phyloP scores from a whole-genome alignment of 768 basidiomycete species.

The Phlebiopsis flavidoalba region DNA sequence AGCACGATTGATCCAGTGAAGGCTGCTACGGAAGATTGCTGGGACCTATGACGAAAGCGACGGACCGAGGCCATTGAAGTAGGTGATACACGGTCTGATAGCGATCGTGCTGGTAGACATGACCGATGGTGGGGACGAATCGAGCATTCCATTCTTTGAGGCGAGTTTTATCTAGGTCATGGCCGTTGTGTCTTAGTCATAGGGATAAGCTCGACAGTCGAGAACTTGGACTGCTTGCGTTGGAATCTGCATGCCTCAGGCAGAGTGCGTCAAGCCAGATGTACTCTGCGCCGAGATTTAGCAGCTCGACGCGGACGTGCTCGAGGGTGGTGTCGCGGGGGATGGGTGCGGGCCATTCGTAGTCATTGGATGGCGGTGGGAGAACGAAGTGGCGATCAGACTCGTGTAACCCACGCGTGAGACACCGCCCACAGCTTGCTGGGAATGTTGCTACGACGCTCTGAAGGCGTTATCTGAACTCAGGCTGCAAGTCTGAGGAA shows the following conservation, averaged over 20 bases:
- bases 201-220: background rate
- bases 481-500: background rate
- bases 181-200: background rate
- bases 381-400: background rate
- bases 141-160: background rate
- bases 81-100: background rate
- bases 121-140: background rate
- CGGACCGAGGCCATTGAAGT: background rate
- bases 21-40: background rate
- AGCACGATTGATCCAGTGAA: background rate
- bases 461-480: background rate
- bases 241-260: background rate
- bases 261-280: conserved; percentile 5
- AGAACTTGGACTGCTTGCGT: background rate
- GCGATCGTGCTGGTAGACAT: background rate
- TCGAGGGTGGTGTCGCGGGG: conserved; percentile 4
- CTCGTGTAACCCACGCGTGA: background rate
- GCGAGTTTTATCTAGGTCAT: background rate
- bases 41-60: background rate
- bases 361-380: background rate
- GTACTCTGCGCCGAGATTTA: background rate
- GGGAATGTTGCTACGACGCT: background rate
- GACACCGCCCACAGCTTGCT: background rate
- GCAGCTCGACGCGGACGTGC: conserved; percentile 3
- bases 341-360: conserved; percentile 3